These are phyloP conservation scores for Colletotrichum agaves DNA, from an alignment of 2,329 filamentous ascomycete species.

Conservation along the genomic window DNA sequence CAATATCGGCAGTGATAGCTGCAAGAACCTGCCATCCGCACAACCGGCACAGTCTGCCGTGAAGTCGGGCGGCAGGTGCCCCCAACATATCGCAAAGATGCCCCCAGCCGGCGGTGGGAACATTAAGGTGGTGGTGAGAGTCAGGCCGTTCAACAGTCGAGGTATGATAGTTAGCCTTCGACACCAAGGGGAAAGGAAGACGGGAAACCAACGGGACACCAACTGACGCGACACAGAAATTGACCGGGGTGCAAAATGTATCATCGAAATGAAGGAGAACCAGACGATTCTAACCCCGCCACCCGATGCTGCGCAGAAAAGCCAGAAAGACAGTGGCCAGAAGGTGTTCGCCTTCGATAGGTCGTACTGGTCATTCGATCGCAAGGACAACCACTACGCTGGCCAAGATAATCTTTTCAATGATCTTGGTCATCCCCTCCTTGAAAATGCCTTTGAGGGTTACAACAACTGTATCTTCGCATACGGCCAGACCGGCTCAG, in stretches of 20 bases:
- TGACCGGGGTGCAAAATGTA: conserved; percentile 92
- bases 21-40: conserved; percentile 28
- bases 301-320: conserved; percentile 69
- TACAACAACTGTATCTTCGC: conserved; percentile 99
- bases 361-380: conserved; percentile 98
- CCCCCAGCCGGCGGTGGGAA: conserved; percentile 84
- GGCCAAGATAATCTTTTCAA: conserved; percentile 89
- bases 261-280: conserved; percentile 93
- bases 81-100: conserved; percentile 56
- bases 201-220: not conserved
- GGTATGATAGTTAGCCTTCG: conserved; percentile 62
- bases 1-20: not conserved
- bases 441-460: conserved; percentile 97
- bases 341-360: conserved; percentile 96
- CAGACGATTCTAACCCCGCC: conserved; percentile 89
- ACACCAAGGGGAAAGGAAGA: not conserved
- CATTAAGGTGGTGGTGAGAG: conserved; percentile 99
- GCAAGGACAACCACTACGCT: conserved; percentile 82
- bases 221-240: conserved; percentile 69
- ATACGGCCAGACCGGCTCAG: conserved; percentile 97
- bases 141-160: conserved; percentile 94
- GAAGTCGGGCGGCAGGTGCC: conserved; percentile 35
- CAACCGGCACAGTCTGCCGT: conserved; percentile 21
- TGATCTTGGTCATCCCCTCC: conserved; percentile 86
- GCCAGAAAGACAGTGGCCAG: conserved; percentile 74